These are phyloP conservation scores for Metschnikowia amazonensis DNA, from an alignment of 805 yeast genomes.

Conservation along the genomic window DNA sequence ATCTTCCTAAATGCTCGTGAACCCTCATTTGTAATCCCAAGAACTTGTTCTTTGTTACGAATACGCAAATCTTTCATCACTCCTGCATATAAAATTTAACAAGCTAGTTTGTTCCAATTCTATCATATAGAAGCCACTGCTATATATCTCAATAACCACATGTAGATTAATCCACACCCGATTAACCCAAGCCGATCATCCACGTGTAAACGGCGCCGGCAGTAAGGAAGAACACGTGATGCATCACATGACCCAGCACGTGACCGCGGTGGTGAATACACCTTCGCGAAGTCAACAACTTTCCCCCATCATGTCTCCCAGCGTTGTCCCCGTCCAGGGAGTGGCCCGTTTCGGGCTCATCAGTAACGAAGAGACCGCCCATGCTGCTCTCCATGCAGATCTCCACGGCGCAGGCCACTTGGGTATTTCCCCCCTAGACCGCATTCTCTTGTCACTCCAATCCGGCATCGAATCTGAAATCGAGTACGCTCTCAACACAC, in stretches of 20 bases:
- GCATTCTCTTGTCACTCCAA: conserved; percentile 68
- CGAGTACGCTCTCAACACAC: conserved; percentile 63
- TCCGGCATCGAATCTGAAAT: conserved; percentile 64
- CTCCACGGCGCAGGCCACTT: conserved; percentile 30
- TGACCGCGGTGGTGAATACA: not conserved
- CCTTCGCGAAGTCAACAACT: conserved; percentile 3
- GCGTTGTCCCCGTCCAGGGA: conserved; percentile 17
- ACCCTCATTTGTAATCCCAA: no score
- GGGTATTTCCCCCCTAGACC: conserved; percentile 60
- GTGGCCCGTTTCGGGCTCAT: conserved; percentile 14
- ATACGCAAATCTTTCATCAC: no score
- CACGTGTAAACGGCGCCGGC: no score
- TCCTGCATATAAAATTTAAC: no score
- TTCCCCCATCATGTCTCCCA: conserved; percentile 11
- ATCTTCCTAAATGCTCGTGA: no score
- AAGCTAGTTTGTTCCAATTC: no score
- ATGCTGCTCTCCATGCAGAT: conserved; percentile 12
- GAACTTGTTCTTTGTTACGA: no score
- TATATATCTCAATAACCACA: no score
- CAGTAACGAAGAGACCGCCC: conserved; percentile 12
- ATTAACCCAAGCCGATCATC: no score
- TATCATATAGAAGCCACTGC: no score
- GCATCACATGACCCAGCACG: not conserved
- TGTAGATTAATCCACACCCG: no score
- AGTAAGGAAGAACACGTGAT: no score